These are phyloP conservation scores for Annulohypoxylon bovei DNA, from an alignment of 495 filamentous ascomycete species.

Conservation along the genomic window DNA sequence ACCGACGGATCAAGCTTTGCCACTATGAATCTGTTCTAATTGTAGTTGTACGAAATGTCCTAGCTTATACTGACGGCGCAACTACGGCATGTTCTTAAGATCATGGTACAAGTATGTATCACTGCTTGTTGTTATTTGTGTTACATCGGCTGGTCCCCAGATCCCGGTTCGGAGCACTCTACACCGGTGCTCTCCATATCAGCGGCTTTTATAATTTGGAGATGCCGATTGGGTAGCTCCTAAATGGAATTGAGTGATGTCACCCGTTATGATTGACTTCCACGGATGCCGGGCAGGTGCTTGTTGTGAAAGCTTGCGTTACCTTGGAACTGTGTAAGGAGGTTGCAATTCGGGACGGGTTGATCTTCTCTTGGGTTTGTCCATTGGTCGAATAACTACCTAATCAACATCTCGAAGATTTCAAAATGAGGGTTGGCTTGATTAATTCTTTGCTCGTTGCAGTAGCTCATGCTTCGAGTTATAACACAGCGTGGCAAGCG, in stretches of 20 bases:
- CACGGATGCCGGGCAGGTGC: not conserved
- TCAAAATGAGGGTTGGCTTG: conserved; percentile 13
- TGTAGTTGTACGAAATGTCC: not conserved
- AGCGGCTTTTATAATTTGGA: not conserved
- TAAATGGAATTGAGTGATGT: not conserved
- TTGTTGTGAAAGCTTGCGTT: not conserved
- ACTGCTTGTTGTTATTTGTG: not conserved
- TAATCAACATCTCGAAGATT: not conserved
- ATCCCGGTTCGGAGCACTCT: not conserved
- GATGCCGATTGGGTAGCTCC: not conserved
- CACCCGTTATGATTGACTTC: not conserved
- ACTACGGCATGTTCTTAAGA: not conserved
- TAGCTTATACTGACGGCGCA: not conserved
- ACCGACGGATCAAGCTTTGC: not conserved
- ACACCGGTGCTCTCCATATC: not conserved
- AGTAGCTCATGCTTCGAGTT: not conserved
- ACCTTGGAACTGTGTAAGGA: not conserved
- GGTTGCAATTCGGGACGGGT: not conserved
- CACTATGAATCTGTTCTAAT: not conserved
- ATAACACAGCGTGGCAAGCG: conserved; percentile 11
- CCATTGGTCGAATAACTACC: not conserved
- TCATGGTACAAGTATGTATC: too few relatives aligned
- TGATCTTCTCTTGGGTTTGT: not conserved
- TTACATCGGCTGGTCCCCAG: not conserved
- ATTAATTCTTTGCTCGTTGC: not conserved